phyloP scores from a whole-genome alignment of 192 early-diverging fungal genomes.

The Gonapodya sp. region DNA sequence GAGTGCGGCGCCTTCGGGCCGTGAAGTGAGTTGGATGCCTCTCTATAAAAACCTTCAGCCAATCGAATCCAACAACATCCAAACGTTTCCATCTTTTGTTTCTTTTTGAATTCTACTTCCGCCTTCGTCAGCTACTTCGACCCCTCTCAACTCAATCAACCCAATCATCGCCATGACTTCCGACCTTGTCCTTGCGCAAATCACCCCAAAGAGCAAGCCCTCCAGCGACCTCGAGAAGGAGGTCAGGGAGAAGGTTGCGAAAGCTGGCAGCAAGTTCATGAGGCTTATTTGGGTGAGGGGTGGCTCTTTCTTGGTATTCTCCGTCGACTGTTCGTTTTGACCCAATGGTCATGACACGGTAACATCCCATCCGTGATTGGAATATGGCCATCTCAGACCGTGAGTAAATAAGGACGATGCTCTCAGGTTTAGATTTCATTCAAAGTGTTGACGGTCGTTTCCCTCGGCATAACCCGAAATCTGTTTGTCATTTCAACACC shows the following conservation, averaged over 20 bases:
- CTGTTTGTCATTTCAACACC: neutral
- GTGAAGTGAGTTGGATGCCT: no score
- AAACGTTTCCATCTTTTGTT: no score
- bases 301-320: neutral
- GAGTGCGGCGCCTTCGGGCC: no score
- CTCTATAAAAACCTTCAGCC: no score
- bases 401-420: neutral
- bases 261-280: constrained; percentile 3
- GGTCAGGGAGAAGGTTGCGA: neutral
- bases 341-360: neutral
- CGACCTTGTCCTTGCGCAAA: neutral
- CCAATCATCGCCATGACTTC: no score
- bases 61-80: no score
- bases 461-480: no score
- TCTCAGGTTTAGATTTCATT: neutral
- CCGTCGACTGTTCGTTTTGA: neutral
- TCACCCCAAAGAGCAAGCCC: neutral
- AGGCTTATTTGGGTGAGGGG: constrained; percentile 2
- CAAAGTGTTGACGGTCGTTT: neutral
- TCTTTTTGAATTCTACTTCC: no score
- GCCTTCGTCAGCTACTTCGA: no score
- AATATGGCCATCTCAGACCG: neutral
- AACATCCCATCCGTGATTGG: neutral
- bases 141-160: no score
- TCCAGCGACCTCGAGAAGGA: constrained; percentile 4